phyloP scores from a whole-genome alignment of 2,329 filamentous ascomycete species.

The Claviceps capensis region DNA sequence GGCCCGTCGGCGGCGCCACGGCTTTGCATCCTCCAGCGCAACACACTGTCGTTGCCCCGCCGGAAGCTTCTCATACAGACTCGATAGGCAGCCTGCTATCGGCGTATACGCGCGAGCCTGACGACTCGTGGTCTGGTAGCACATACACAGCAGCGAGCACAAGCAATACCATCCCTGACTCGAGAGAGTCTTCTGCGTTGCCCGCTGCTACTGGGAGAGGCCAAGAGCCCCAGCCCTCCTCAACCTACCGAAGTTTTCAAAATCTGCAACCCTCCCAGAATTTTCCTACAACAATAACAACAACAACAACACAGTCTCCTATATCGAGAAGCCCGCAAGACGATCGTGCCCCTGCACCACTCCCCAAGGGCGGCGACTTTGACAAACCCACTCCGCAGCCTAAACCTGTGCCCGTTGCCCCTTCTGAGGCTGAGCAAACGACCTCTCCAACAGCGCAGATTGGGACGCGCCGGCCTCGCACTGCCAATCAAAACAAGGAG shows the following conservation, averaged over 20 bases:
- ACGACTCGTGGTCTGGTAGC: constrained; percentile 15
- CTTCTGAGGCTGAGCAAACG: constrained; percentile 10
- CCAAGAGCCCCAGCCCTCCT: background rate
- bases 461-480: constrained; percentile 39
- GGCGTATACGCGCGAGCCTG: constrained; percentile 36
- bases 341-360: constrained; percentile 8
- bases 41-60: constrained; percentile 8
- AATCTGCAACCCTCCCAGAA: too few relatives aligned
- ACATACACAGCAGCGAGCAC: constrained; percentile 5
- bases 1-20: constrained; percentile 15
- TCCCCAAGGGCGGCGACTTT: constrained; percentile 14
- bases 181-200: background rate
- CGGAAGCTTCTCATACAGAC: constrained; percentile 26
- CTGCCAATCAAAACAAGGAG: constrained; percentile 31
- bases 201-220: background rate
- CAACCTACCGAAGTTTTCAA: too few relatives aligned
- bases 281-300: too few relatives aligned
- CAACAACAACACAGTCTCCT: background rate
- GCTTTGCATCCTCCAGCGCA: background rate
- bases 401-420: constrained; percentile 5
- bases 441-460: constrained; percentile 21
- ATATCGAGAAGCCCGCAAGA: background rate
- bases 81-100: constrained; percentile 43
- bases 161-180: constrained; percentile 1
- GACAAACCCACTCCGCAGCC: constrained; percentile 6